Evolutionary conservation across 306 rosid genomes (phyloP).

Genomic region (Casuarina glauca): DNA sequence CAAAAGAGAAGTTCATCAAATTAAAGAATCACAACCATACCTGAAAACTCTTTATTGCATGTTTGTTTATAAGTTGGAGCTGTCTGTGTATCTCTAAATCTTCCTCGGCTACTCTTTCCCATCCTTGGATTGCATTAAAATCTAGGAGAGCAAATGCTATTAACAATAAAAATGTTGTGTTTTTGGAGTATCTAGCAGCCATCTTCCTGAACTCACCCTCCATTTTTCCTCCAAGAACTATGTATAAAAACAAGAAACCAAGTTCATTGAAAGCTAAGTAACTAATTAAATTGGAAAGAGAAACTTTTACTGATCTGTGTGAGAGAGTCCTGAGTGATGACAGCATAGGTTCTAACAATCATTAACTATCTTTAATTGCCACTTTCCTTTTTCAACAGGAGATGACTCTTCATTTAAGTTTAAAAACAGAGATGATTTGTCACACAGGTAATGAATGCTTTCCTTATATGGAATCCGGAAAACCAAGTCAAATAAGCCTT

Average conservation of each 20-base stretch:
- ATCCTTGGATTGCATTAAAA: constrained; percentile 24
- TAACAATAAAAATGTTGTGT: neutral
- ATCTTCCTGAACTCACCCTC: constrained; percentile 2
- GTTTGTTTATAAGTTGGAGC: constrained; percentile 28
- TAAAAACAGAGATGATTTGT: neutral
- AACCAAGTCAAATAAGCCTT: neutral
- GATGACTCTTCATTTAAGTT: neutral
- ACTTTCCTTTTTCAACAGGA: neutral
- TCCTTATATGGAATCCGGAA: neutral
- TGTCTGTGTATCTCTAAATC: constrained; percentile 22
- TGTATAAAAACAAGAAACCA: neutral
- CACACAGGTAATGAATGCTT: neutral
- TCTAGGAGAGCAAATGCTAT: constrained; percentile 2
- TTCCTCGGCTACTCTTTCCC: constrained; percentile 10
- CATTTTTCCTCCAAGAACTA: neutral
- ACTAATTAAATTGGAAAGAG: neutral
- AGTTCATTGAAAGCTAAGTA: neutral
- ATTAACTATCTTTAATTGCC: neutral
- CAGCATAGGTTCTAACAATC: neutral
- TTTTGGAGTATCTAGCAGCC: constrained; percentile 5
- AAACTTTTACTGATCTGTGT: neutral
- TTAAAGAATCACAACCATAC: constrained; percentile 10
- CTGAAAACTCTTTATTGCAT: constrained; percentile 31
- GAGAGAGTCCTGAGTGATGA: neutral
- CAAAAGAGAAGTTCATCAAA: neutral